Conservation (phyloP, 768 basidiomycete species). For the Hydnomerulius pinastri region DNA sequence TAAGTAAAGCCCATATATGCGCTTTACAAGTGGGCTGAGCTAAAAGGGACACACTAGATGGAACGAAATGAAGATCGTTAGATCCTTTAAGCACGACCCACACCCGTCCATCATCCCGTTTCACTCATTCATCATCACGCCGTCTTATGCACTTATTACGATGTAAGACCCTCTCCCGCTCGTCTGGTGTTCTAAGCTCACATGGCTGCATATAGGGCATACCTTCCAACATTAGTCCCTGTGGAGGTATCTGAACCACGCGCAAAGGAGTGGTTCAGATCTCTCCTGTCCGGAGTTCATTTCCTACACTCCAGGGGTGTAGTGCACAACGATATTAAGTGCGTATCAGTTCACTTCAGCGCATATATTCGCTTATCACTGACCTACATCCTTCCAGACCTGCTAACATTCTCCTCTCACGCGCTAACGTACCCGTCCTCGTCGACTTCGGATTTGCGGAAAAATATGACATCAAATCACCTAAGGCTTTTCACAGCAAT, state of each 20-base stretch:
- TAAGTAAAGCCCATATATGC: constrained; percentile 39
- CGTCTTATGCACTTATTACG: constrained; percentile 88
- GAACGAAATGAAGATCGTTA: constrained; percentile 98
- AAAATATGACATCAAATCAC: constrained; percentile 65
- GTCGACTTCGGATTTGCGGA: constrained; percentile 98
- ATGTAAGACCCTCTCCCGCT: constrained; percentile 59
- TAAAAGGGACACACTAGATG: constrained; percentile 51
- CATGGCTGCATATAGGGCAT: constrained; percentile 58
- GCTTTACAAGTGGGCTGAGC: not conserved
- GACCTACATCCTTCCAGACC: constrained; percentile 50
- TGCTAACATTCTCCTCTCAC: constrained; percentile 88
- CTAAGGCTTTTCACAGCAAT: constrained; percentile 77
- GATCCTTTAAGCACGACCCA: constrained; percentile 77
- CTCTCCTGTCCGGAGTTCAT: constrained; percentile 78
- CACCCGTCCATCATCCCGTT: constrained; percentile 94
- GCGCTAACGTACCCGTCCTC: constrained; percentile 78
- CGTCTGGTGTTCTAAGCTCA: constrained; percentile 10
- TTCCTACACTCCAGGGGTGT: constrained; percentile 84
- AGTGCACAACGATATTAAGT: constrained; percentile 96
- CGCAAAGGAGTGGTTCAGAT: constrained; percentile 81
- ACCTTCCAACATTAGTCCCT: constrained; percentile 81
- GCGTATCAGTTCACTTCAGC: constrained; percentile 26
- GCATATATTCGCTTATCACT: not conserved
- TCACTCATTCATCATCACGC: constrained; percentile 91
- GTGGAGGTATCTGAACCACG: constrained; percentile 82